A percentile compares a stretch with the other conserved stretches of the same genome.
Conservation (phyloP, 1,284 basidiomycete species). For the Chalciporus piperatoides region DNA sequence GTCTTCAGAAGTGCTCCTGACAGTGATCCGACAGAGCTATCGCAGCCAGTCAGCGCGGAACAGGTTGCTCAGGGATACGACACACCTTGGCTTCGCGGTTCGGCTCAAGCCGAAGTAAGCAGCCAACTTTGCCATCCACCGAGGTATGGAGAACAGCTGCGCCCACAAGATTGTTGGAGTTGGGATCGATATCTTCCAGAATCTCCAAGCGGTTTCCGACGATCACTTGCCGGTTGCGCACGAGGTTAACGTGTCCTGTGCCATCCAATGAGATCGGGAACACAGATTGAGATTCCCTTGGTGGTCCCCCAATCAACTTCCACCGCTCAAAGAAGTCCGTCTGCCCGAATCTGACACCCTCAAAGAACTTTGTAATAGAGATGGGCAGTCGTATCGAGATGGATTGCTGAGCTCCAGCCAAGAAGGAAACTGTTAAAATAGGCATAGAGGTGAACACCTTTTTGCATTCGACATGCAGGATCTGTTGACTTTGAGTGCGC, state of each 20-base stretch:
- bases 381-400: constrained; percentile 85
- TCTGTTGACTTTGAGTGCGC: constrained; percentile 88
- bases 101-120: constrained; percentile 89
- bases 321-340: constrained; percentile 96
- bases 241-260: constrained; percentile 70
- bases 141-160: constrained; percentile 93
- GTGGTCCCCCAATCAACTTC: constrained; percentile 94
- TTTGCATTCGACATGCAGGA: constrained; percentile 93
- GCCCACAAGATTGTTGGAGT: constrained; percentile 83
- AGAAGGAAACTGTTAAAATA: constrained; percentile 84
- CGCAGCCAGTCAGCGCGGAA: constrained; percentile 6
- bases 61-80: constrained; percentile 1
- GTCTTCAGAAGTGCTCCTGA: constrained; percentile 92
- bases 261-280: constrained; percentile 75
- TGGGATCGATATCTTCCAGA: constrained; percentile 80
- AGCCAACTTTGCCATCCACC: constrained; percentile 88
- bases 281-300: constrained; percentile 86
- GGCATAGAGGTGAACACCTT: constrained; percentile 78
- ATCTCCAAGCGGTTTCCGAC: constrained; percentile 74
- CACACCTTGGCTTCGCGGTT: constrained; percentile 90
- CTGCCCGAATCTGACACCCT: constrained; percentile 81
- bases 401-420: constrained; percentile 88
- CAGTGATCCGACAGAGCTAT: constrained; percentile 89
- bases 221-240: constrained; percentile 72
- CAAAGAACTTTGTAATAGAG: constrained; percentile 88